These are phyloP conservation scores for Auricularia sp. DNA, from an alignment of 768 basidiomycete genomes.

Conservation along the genomic window DNA sequence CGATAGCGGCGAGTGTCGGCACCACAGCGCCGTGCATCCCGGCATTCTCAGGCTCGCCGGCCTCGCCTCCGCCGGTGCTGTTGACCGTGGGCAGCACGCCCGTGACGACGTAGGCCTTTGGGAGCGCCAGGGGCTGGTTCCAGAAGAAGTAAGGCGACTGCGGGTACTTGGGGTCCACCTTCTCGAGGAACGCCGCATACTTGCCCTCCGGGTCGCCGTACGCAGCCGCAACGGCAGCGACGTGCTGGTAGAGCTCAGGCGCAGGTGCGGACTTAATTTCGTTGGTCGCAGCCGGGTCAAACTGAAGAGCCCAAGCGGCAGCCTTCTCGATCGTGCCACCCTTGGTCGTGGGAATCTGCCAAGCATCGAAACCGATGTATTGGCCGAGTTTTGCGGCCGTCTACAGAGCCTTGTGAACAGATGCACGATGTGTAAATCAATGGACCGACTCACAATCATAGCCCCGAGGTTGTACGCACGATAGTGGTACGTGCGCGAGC, in stretches of 20 bases:
- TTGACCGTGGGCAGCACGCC: not conserved
- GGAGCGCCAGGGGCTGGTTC: conserved; percentile 2
- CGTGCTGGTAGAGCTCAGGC: conserved; percentile 11
- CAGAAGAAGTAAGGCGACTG: conserved; percentile 8
- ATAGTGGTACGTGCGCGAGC: conserved; percentile 59
- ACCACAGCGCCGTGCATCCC: not conserved
- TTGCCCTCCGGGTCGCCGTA: conserved; percentile 18
- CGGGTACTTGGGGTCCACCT: conserved; percentile 4
- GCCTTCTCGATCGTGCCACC: conserved; percentile 48
- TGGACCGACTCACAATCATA: conserved; percentile 40
- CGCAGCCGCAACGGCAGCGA: conserved; percentile 12
- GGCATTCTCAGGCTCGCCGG: not conserved
- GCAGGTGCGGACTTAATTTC: conserved; percentile 5
- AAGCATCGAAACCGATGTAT: conserved; percentile 37
- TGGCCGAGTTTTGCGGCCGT: conserved; percentile 45
- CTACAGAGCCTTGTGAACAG: conserved; percentile 16
- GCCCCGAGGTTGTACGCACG: conserved; percentile 56
- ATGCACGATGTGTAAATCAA: not conserved
- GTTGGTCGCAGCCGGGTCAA: conserved; percentile 8
- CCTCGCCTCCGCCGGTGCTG: not conserved
- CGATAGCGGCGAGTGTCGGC: not conserved
- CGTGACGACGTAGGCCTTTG: not conserved
- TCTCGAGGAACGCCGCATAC: conserved; percentile 12
- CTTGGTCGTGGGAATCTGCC: conserved; percentile 35
- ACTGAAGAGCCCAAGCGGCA: conserved; percentile 41